These are phyloP conservation scores for Leccinum barrowsii DNA, from an alignment of 768 basidiomycete genomes.

Conservation along the genomic window DNA sequence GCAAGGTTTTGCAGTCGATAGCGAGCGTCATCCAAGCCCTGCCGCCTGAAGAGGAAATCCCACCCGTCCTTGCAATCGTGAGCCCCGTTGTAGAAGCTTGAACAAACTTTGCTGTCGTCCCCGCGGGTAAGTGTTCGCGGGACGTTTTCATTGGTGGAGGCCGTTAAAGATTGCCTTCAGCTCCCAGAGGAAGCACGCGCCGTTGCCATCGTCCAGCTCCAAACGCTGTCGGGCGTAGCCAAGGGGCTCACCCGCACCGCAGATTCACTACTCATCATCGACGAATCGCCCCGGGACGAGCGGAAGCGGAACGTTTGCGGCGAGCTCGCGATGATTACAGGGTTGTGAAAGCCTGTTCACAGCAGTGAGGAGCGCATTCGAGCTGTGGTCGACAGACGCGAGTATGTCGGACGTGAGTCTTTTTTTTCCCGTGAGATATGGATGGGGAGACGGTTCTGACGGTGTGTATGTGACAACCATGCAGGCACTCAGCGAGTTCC, in stretches of 20 bases:
- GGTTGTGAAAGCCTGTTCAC: conserved; percentile 60
- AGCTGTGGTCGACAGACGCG: conserved; percentile 78
- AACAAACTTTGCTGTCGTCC: conserved; percentile 55
- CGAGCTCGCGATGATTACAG: conserved; percentile 61
- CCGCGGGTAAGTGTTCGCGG: conserved; percentile 41
- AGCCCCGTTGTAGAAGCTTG: conserved; percentile 71
- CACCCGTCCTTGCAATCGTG: conserved; percentile 76
- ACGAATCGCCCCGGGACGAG: conserved; percentile 49
- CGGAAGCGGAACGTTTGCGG: conserved; percentile 53
- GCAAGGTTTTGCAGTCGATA: conserved; percentile 89
- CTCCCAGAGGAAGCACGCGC: conserved; percentile 69
- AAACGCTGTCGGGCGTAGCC: conserved; percentile 80
- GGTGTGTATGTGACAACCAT: not conserved
- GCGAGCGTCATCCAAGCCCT: conserved; percentile 92
- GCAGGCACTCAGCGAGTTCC: conserved; percentile 76
- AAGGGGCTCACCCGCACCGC: conserved; percentile 79
- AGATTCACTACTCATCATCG: conserved; percentile 62
- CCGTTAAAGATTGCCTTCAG: conserved; percentile 32
- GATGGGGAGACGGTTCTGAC: not conserved
- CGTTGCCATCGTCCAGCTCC: conserved; percentile 66
- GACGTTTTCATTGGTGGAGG: not conserved
- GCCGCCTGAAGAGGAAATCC: conserved; percentile 71
- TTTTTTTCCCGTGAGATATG: not conserved
- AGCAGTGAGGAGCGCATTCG: conserved; percentile 57
- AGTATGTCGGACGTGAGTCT: conserved; percentile 69